Percentiles rank a stretch among this genome's conserved stretches.
Conservation (phyloP, 352 stramenopile species). For the Phytophthora sojae region DNA sequence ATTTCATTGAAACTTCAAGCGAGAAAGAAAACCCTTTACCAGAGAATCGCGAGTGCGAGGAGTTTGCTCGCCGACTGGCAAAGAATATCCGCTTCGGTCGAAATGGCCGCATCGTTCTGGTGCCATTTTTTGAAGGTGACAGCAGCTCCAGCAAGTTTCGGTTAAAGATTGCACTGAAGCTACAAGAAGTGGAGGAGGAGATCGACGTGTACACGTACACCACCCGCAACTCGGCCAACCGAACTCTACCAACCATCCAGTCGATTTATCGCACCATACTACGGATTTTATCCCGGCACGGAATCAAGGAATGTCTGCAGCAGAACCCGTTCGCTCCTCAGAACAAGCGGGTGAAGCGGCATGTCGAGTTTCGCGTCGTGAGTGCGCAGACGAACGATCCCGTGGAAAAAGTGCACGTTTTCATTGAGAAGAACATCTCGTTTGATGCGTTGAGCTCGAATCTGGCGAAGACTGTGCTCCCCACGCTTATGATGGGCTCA, state of each 20-base stretch:
- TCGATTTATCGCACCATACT: constrained; percentile 61
- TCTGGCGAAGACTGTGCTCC: constrained; percentile 67
- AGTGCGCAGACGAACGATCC: constrained; percentile 60
- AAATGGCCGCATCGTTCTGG: constrained; percentile 60
- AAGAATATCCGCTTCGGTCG: constrained; percentile 73
- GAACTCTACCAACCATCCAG: constrained; percentile 54
- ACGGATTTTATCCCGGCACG: constrained; percentile 51
- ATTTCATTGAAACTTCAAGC: constrained; percentile 27
- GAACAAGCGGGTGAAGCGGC: constrained; percentile 53
- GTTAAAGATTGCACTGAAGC: constrained; percentile 48
- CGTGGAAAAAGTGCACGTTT: constrained; percentile 58
- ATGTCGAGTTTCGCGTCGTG: constrained; percentile 60
- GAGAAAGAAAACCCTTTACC: constrained; percentile 12
- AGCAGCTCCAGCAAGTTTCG: constrained; percentile 5
- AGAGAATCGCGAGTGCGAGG: constrained; percentile 33
- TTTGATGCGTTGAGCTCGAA: constrained; percentile 48
- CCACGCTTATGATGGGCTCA: constrained; percentile 72
- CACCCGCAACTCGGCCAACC: constrained; percentile 23
- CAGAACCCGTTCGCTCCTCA: constrained; percentile 64
- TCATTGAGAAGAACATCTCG: constrained; percentile 65
- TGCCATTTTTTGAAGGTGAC: constrained; percentile 19
- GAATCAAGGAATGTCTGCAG: constrained; percentile 75
- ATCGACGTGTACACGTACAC: constrained; percentile 58
- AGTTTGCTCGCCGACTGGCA: constrained; percentile 55
- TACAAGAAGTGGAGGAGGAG: constrained; percentile 45